Base-by-base conservation (phyloP, 2,329 filamentous ascomycete genomes). In the Microdochium paspali region DNA sequence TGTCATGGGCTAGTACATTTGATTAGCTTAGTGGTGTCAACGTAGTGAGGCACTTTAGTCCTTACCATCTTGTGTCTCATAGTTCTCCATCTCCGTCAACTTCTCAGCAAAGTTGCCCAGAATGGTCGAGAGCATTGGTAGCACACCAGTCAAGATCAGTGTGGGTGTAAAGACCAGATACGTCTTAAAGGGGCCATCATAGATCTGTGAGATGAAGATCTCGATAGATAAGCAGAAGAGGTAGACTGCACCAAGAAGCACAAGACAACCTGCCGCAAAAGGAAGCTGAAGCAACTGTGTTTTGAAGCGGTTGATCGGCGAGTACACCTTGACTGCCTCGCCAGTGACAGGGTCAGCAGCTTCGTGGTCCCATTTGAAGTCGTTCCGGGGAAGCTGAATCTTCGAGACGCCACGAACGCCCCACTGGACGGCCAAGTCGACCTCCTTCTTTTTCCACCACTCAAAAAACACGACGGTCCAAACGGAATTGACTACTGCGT, bases 191-290 rank as follows among this genome's bases (percentile, higher is more conserved):
- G 90, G 89, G 0, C 93, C 93, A 50, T 83, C 79, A 65, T 98
- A 97, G 15, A 97, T 82, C 65, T 98, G 90, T 0, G 87, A 90
- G 55, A 98, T 88, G 68, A 97, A 96, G 26, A 97, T 88, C 62
- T 98, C 93, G 51, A 96, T 87, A 7, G 84, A 87, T 64, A 97
- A 97, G 60, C 88, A 93, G 13, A 80, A 80, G 12, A 87, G 82
- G 53, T 97, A 95, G 56, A 97, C 72, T 18, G 82, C 81, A 1
- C 91, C 91, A 6, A 97, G 76, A 1, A 85, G 77, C 23, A 82
- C 49, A 7, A 84, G 71, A 26, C 89, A 90, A 10, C 80, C 73
- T 4, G 94, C 63, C 1, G 88, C 87, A 66, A 98, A 96, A 0
- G 90, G 90, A 2, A 95, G 70, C 60, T 94, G 85, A 15, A 95